A percentile compares a stretch with the other conserved stretches of the same genome.
Evolutionary conservation across 257 asterid genomes (phyloP).

Genomic region (Nicotiana tomentosiformis): DNA sequence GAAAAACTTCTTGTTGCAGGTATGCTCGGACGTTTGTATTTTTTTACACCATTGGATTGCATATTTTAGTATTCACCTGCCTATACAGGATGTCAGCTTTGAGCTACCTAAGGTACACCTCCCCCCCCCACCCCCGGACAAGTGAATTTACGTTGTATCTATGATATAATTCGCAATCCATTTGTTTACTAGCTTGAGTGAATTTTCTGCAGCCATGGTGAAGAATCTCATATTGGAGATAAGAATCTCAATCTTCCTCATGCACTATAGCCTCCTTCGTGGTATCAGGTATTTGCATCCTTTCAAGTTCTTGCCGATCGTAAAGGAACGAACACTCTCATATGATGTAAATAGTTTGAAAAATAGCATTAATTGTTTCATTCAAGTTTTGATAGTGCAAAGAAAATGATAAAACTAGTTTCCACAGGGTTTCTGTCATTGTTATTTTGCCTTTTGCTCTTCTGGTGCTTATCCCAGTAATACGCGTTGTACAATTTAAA

Average conservation of each 20-base stretch:
- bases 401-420: neutral
- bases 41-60: conserved; percentile 95
- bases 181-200: conserved; percentile 12
- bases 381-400: conserved; percentile 1
- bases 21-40: conserved; percentile 89
- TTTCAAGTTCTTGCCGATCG: neutral
- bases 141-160: neutral
- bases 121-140: neutral
- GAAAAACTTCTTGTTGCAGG: conserved; percentile 34
- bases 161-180: neutral
- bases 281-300: neutral
- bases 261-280: conserved; percentile 32
- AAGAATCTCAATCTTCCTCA: conserved; percentile 62
- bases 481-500: neutral
- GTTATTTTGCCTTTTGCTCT: neutral
- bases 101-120: conserved; percentile 74
- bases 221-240: conserved; percentile 51
- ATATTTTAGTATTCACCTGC: conserved; percentile 89
- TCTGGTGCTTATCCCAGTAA: neutral
- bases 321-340: neutral
- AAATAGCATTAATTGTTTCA: neutral
- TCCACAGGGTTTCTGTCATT: neutral
- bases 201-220: conserved; percentile 60
- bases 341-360: conserved; percentile 1
- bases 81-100: conserved; percentile 95